phyloP scores from a whole-genome alignment of 2,329 filamentous ascomycete genomes.

The Ophiostoma ulmi region DNA sequence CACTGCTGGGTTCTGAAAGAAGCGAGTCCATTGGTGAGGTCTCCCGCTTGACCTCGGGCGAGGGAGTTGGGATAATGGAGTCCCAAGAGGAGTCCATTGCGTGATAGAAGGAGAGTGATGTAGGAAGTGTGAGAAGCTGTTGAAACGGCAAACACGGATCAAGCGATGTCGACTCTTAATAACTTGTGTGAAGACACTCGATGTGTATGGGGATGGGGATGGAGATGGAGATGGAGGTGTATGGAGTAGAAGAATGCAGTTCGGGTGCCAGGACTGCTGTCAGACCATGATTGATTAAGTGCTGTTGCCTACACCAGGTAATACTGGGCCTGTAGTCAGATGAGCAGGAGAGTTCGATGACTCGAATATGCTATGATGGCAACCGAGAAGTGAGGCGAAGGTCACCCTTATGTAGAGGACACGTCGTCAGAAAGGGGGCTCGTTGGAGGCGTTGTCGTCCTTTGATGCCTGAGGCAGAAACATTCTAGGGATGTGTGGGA shows the following conservation, averaged over 20 bases:
- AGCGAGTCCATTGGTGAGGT: constrained; percentile 51
- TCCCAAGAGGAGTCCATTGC: constrained; percentile 25
- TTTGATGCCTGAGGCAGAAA: constrained; percentile 26
- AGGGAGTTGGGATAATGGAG: constrained; percentile 29
- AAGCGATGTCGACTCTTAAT: not conserved
- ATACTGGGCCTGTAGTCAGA: constrained; percentile 3
- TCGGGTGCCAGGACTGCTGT: not conserved
- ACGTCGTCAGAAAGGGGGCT: constrained; percentile 24
- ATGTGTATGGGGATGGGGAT: not conserved
- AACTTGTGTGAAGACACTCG: not conserved
- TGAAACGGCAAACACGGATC: not conserved
- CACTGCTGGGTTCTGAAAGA: constrained; percentile 41
- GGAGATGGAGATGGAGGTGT: not conserved
- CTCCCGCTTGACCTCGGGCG: constrained; percentile 49
- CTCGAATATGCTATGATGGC: not conserved
- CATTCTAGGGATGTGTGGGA: constrained; percentile 11
- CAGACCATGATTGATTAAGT: not conserved
- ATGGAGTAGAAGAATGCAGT: constrained; percentile 1
- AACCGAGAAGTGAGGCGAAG: constrained; percentile 6
- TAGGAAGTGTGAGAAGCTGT: not conserved
- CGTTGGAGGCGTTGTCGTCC: too few relatives aligned
- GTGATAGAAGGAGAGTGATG: not conserved
- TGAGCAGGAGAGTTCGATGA: not conserved
- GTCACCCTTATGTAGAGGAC: constrained; percentile 28
- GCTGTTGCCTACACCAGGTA: constrained; percentile 24